Percentiles rank a stretch among this genome's conserved stretches.
phyloP scores from a whole-genome alignment of 805 yeast genomes.

The Zygoascus tannicola region DNA sequence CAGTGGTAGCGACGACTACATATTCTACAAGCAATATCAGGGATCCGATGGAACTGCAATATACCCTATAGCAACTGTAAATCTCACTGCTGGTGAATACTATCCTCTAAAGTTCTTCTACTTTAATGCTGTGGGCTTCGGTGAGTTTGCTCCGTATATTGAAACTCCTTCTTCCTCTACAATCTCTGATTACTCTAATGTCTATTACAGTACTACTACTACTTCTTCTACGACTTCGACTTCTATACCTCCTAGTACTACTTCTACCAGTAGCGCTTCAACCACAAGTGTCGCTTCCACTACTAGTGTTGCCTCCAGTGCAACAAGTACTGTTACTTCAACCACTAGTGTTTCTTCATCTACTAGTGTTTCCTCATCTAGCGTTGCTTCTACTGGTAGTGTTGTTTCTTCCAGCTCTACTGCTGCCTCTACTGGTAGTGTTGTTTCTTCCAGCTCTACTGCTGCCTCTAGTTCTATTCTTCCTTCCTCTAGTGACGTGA shows the following conservation, averaged over 20 bases:
- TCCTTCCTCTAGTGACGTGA: constrained; percentile 12
- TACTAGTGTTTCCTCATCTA: constrained; percentile 11
- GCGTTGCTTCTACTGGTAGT: constrained; percentile 16
- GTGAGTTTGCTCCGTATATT: constrained; percentile 30
- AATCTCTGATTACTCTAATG: too few species aligned
- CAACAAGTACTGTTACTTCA: constrained; percentile 4
- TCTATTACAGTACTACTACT: constrained; percentile 24
- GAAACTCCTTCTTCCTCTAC: constrained; percentile 12
- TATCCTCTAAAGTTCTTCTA: too few species aligned
- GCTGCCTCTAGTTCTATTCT: constrained; percentile 15
- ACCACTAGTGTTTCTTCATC: constrained; percentile 12
- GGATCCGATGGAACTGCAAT: too few species aligned
- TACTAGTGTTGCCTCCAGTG: constrained; percentile 13
- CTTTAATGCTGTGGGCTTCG: too few species aligned
- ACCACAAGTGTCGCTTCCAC: constrained; percentile 18
- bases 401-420: constrained; percentile 17
- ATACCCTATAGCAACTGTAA: too few species aligned
- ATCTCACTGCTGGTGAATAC: too few species aligned
- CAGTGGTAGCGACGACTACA: too few species aligned
- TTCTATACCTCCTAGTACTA: constrained; percentile 16
- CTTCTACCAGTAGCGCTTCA: constrained; percentile 22
- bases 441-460: constrained; percentile 16
- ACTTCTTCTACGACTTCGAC: constrained; percentile 18
- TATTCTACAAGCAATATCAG: too few species aligned
- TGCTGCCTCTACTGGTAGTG: constrained; percentile 15